Evolutionary conservation across 345 rosid species (phyloP).

Genomic region (Heritiera fomes): DNA sequence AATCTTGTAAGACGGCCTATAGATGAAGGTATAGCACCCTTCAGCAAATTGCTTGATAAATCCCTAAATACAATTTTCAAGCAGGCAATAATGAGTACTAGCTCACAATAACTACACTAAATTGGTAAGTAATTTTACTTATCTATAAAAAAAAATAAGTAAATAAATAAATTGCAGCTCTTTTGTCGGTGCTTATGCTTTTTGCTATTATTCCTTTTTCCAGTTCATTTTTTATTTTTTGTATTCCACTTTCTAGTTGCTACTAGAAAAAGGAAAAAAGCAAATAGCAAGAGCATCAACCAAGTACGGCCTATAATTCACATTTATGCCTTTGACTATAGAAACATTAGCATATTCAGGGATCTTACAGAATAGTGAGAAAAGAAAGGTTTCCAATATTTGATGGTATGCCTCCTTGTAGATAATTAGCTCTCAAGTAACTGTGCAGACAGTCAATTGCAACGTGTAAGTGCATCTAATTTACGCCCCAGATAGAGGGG

Average conservation of each 20-base stretch:
- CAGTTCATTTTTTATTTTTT: too few relatives aligned
- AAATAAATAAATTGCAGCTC: neutral
- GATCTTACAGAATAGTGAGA: constrained; percentile 73
- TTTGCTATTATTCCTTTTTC: too few relatives aligned
- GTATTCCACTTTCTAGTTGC: too few relatives aligned
- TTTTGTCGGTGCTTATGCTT: too few relatives aligned
- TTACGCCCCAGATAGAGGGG: neutral
- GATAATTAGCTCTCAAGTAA: constrained; percentile 85
- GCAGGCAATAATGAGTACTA: neutral
- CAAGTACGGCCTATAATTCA: neutral
- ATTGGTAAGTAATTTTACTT: neutral
- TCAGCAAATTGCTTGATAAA: constrained; percentile 85
- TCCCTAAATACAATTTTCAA: constrained; percentile 53
- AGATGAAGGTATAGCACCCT: constrained; percentile 87
- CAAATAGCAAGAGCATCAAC: too few relatives aligned
- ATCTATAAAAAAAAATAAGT: neutral
- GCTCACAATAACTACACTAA: neutral
- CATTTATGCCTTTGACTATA: neutral
- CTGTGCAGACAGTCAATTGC: constrained; percentile 35
- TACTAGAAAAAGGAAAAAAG: too few relatives aligned
- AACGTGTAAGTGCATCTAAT: constrained; percentile 16
- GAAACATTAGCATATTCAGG: neutral
- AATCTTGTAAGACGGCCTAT: constrained; percentile 66
- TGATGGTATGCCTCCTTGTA: constrained; percentile 89
- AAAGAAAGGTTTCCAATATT: constrained; percentile 75